These are phyloP conservation scores for Lasiosphaeriaceae sp. DNA, from an alignment of 495 filamentous ascomycete species.

Conservation along the genomic window DNA sequence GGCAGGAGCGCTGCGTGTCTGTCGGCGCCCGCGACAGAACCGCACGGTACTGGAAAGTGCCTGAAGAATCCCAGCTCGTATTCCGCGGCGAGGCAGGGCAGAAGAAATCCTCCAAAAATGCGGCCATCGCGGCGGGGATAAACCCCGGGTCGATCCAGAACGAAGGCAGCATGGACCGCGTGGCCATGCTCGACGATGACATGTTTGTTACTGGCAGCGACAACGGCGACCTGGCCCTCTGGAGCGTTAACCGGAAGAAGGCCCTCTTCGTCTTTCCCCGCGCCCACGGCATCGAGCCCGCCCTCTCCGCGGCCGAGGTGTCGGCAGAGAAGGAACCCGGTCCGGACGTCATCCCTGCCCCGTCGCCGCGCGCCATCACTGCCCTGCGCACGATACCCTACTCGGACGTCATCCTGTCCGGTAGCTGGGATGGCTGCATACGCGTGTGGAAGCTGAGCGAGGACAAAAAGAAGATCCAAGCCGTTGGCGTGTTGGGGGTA, in stretches of 20 bases:
- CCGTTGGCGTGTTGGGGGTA: constrained; percentile 61
- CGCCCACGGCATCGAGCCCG: constrained; percentile 78
- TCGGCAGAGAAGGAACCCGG: constrained; percentile 65
- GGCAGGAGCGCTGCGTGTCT: constrained; percentile 81
- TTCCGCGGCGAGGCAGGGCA: constrained; percentile 76
- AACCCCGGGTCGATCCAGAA: constrained; percentile 43
- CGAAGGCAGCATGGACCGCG: constrained; percentile 85
- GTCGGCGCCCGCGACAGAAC: constrained; percentile 87
- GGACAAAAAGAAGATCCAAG: constrained; percentile 75
- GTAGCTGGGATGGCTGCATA: constrained; percentile 89
- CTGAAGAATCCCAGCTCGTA: constrained; percentile 90
- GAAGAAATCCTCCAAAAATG: constrained; percentile 46
- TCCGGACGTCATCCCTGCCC: constrained; percentile 50
- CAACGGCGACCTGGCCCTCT: constrained; percentile 81
- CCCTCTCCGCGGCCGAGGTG: constrained; percentile 58
- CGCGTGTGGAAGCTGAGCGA: constrained; percentile 79
- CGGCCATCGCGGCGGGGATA: constrained; percentile 18
- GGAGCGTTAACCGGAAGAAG: constrained; percentile 92
- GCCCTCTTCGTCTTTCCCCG: constrained; percentile 73
- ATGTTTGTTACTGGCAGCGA: constrained; percentile 92
- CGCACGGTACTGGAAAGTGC: constrained; percentile 93
- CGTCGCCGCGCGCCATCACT: constrained; percentile 83
- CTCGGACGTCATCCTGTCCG: constrained; percentile 80
- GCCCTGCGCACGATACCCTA: constrained; percentile 81
- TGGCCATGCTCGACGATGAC: constrained; percentile 83